Evolutionary conservation across 2,329 filamentous ascomycete genomes (phyloP).

Genomic region (Cercospora zeae-maydis): DNA sequence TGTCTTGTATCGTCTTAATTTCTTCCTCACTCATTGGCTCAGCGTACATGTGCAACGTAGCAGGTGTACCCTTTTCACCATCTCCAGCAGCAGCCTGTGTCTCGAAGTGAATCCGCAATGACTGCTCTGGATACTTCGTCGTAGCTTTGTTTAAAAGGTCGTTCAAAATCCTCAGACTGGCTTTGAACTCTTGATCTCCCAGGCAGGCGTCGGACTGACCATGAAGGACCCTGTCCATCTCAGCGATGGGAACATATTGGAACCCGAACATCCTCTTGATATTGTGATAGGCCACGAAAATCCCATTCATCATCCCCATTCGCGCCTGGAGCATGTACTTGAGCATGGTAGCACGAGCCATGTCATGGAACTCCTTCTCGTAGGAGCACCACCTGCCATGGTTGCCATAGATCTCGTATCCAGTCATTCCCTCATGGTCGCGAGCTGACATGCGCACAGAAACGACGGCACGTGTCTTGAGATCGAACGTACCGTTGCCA

Average conservation of each 20-base stretch:
- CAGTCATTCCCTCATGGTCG: conserved; percentile 69
- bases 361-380: conserved; percentile 93
- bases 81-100: conserved; percentile 38
- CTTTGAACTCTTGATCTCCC: conserved; percentile 80
- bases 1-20: conserved; percentile 69
- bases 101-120: conserved; percentile 44
- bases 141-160: conserved; percentile 73
- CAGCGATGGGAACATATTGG: conserved; percentile 80
- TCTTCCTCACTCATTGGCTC: conserved; percentile 74
- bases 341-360: conserved; percentile 89
- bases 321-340: conserved; percentile 97
- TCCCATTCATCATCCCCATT: conserved; percentile 97
- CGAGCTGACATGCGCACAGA: conserved; percentile 82
- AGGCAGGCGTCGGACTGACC: conserved; percentile 63
- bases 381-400: conserved; percentile 84
- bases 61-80: conserved; percentile 36
- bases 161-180: conserved; percentile 76
- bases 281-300: conserved; percentile 96
- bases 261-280: conserved; percentile 94
- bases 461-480: conserved; percentile 91
- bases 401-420: conserved; percentile 78
- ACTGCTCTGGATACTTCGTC: conserved; percentile 65
- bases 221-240: conserved; percentile 91
- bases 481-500: conserved; percentile 88
- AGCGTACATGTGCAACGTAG: conserved; percentile 84